Conservation (phyloP, 371 early-diverging fungal species). For the Synchytrium microbalum region DNA sequence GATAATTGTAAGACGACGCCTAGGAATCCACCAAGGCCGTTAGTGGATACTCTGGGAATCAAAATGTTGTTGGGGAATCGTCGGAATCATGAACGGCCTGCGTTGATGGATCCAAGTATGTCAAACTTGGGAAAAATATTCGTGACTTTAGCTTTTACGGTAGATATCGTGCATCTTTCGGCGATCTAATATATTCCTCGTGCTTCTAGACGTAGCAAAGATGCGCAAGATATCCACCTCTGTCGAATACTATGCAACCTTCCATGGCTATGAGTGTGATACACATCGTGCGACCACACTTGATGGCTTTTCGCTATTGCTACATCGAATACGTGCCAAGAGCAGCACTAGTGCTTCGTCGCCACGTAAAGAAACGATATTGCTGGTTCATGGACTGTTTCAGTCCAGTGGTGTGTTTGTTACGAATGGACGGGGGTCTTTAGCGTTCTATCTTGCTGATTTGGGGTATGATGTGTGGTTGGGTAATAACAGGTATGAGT, state of each 20-base stretch:
- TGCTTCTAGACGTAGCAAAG: neutral
- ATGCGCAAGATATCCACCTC: neutral
- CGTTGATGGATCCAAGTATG: neutral
- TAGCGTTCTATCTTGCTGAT: constrained; percentile 45
- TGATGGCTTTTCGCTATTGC: neutral
- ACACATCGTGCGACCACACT: neutral
- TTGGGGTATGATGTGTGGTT: constrained; percentile 93
- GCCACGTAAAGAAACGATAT: constrained; percentile 23
- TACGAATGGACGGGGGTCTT: constrained; percentile 38
- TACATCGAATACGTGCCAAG: constrained; percentile 2
- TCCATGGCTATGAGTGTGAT: constrained; percentile 1
- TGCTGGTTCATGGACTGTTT: constrained; percentile 54
- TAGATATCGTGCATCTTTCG: neutral
- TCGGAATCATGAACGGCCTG: neutral
- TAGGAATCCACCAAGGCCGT: neutral
- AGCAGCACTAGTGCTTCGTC: neutral
- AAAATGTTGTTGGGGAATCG: neutral
- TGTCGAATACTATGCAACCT: neutral
- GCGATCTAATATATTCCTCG: neutral
- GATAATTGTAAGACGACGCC: too few relatives aligned
- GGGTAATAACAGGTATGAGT: constrained; percentile 91
- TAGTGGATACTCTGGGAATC: neutral
- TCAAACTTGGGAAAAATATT: neutral
- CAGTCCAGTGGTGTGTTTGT: constrained; percentile 52
- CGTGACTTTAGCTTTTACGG: neutral